Conservation (phyloP, 108 stramenopile genomes). For the Asterionellopsis glacialis region DNA sequence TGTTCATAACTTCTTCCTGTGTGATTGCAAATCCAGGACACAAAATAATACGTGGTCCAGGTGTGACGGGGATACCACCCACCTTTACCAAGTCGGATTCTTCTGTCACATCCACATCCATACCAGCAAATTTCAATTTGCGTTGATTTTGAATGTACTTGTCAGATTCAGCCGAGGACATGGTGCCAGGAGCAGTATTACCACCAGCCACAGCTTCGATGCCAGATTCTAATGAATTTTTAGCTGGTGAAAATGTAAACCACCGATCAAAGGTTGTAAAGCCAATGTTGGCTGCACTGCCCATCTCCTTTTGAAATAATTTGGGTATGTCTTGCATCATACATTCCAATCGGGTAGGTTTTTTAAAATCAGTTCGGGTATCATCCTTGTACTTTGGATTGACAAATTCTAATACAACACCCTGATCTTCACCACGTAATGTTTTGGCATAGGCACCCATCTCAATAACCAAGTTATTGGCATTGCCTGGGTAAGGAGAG, state of each 20-base stretch:
- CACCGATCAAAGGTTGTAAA: slow-evolving; percentile 95
- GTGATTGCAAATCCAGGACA: slow-evolving; percentile 77
- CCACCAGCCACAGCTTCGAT: slow-evolving; percentile 75
- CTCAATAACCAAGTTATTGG: slow-evolving; percentile 92
- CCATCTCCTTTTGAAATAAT: slow-evolving; percentile 89
- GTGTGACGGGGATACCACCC: slow-evolving; percentile 76
- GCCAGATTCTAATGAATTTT: slow-evolving; percentile 90
- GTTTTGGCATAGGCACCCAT: slow-evolving; percentile 81
- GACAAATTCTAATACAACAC: slow-evolving; percentile 97
- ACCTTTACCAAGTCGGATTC: slow-evolving; percentile 54
- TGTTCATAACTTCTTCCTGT: slow-evolving; percentile 64
- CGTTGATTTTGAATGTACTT: slow-evolving; percentile 85
- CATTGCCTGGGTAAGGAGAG: slow-evolving; percentile 97
- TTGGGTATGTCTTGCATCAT: slow-evolving; percentile 99
- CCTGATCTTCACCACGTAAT: slow-evolving; percentile 77
- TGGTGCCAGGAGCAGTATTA: slow-evolving; percentile 76
- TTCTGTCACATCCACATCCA: slow-evolving; percentile 52
- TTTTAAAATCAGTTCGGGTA: slow-evolving; percentile 91
- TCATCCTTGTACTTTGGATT: slow-evolving; percentile 98
- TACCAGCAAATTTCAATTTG: slow-evolving; percentile 74
- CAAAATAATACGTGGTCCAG: slow-evolving; percentile 78
- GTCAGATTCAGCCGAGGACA: slow-evolving; percentile 85
- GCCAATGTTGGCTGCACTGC: slow-evolving; percentile 84
- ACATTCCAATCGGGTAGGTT: slow-evolving; percentile 98
- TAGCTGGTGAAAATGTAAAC: slow-evolving; percentile 95